These are phyloP conservation scores for Fraxinus sp. DNA, from an alignment of 305 asterid genomes.

Conservation along the genomic window DNA sequence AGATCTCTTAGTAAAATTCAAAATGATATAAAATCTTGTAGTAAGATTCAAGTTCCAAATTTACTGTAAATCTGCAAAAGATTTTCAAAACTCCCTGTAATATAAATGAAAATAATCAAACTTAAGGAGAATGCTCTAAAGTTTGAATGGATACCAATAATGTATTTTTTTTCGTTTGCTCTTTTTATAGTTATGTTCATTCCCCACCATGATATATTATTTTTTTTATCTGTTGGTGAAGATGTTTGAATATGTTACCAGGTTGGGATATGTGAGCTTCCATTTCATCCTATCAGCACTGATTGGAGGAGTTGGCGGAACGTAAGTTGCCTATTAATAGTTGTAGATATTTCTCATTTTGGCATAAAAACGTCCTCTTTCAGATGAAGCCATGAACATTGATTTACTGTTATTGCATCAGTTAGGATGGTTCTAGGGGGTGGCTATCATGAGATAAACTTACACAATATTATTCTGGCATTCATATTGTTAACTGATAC, in stretches of 20 bases:
- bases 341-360: not conserved
- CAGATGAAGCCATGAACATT: not conserved
- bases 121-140: not conserved
- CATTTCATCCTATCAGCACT: conserved; percentile 94
- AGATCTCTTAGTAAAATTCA: not conserved
- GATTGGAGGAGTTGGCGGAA: conserved; percentile 96
- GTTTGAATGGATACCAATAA: not conserved
- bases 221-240: not conserved
- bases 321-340: conserved; percentile 54
- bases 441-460: no score
- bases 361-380: not conserved
- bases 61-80: not conserved
- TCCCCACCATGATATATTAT: not conserved
- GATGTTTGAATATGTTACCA: conserved; percentile 30
- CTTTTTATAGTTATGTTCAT: not conserved
- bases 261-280: conserved; percentile 99
- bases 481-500: no score
- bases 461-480: no score
- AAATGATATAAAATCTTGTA: not conserved
- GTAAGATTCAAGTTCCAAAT: not conserved
- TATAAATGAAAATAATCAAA: not conserved
- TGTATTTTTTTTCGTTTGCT: not conserved
- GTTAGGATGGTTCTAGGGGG: no score
- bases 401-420: not conserved
- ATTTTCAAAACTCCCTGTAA: not conserved